Evolutionary conservation across 2,329 filamentous ascomycete genomes (phyloP), one percentile per base, ranked within the genome.

Genomic region (Epichloe typhina): DNA sequence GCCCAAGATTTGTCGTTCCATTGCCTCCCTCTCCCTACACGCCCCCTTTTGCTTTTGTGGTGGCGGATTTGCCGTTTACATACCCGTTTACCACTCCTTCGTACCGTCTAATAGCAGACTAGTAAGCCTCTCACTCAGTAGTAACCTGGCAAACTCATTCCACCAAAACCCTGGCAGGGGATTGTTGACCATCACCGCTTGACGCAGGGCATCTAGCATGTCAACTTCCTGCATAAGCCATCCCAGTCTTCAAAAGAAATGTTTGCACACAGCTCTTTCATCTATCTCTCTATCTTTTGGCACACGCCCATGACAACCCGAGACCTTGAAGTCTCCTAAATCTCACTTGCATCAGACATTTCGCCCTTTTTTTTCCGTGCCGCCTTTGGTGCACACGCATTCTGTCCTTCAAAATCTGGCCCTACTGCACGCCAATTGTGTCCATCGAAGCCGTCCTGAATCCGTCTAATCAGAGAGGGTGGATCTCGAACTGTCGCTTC

Each of bases 161-260:
- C 23, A 47, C 51, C 39, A 47, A 46, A 11, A 40, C 47, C 51
- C 47, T 13, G 31, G 37, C 36, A 21, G 38, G 23, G 23, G 39
- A 46, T 47, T 39, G 23, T 47, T 35, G 47, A 47, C 47, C 51
- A 50, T 37, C 51, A 50, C 33, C 38, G 21, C 47, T 50, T 49
- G 47, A 47, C 44, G 47, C 47, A 52, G 51, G 51, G 47, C 47
- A 50, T 46, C 33, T 46, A 35, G 40, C 23, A 36, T 50, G 38
- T 47, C 35, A 57, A 54, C 55, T 19, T 58, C 58, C 56, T 62
- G 63, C 64, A 66, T 63, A 61, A 55, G 56, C 58, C 57, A 54
- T 56, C 55, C 54, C 57, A 56, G 54, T 58, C 57, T 56, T 55
- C 56, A 66, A 63, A 64, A 62, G 63, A 63, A 66, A 66, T 61